A percentile compares a stretch with the other conserved stretches of the same genome.
Evolutionary conservation across 2,329 filamentous ascomycete species (phyloP).

Genomic region (Zymoseptoria ardabiliae): DNA sequence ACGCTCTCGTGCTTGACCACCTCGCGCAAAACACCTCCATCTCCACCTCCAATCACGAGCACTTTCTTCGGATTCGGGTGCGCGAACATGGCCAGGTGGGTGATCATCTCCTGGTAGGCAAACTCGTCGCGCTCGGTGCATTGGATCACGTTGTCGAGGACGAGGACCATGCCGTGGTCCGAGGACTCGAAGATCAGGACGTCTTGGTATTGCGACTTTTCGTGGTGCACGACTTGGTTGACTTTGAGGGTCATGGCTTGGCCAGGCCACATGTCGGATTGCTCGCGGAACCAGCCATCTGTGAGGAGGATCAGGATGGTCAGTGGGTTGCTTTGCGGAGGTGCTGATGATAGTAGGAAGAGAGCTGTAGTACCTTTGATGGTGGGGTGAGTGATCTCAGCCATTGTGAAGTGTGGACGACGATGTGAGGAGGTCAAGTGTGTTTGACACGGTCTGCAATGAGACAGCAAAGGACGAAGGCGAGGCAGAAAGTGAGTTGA

Average conservation of each 20-base stretch:
- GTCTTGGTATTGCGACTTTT: constrained; percentile 99
- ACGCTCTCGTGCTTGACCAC: constrained; percentile 98
- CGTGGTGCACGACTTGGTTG: constrained; percentile 96
- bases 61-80: constrained; percentile 98
- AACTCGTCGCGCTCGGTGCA: constrained; percentile 98
- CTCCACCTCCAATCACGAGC: constrained; percentile 93
- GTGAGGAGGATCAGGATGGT: constrained; percentile 33
- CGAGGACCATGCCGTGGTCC: constrained; percentile 91
- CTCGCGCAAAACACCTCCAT: constrained; percentile 95
- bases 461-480: background rate
- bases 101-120: constrained; percentile 98
- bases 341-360: constrained; percentile 47
- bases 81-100: constrained; percentile 94
- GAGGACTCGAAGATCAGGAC: constrained; percentile 98
- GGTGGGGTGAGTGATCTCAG: constrained; percentile 65
- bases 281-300: constrained; percentile 99
- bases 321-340: constrained; percentile 13
- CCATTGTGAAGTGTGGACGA: constrained; percentile 41
- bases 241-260: constrained; percentile 98
- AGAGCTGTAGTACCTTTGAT: constrained; percentile 47
- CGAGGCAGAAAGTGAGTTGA: background rate
- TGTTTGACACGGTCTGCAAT: background rate
- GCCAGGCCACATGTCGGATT: constrained; percentile 97
- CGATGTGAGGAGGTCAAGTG: background rate
- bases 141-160: constrained; percentile 98